Percentiles rank a stretch among this genome's conserved stretches.
These are phyloP conservation scores for Pyrus bretschneideri DNA, from an alignment of 306 rosid genomes.

Conservation along the genomic window DNA sequence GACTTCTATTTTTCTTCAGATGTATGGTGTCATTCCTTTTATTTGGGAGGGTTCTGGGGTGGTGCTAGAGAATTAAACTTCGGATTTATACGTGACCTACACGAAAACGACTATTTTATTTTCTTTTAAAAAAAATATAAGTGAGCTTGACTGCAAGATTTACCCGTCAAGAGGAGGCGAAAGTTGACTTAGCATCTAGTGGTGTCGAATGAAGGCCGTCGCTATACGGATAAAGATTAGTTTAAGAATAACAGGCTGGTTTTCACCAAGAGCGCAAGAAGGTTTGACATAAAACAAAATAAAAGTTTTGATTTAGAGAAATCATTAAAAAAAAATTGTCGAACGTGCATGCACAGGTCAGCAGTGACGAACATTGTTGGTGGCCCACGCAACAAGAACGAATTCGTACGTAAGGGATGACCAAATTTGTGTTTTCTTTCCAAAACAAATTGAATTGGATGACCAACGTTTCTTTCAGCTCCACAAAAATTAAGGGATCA, in stretches of 20 bases:
- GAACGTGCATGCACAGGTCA: not conserved
- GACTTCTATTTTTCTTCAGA: not conserved
- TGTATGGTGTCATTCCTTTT: not conserved
- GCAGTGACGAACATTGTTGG: not conserved
- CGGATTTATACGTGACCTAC: not conserved
- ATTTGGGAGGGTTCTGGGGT: not conserved
- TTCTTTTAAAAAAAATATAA: no score
- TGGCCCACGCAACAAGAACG: not conserved
- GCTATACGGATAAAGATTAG: no score
- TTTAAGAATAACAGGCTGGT: no score
- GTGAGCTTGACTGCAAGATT: no score
- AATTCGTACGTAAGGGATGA: conserved; percentile 15
- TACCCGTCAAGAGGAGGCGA: no score
- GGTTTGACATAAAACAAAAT: not conserved
- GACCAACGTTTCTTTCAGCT: not conserved
- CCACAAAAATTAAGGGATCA: not conserved
- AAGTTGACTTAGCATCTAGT: no score
- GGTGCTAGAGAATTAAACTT: no score
- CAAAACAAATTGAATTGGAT: not conserved
- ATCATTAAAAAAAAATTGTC: no score
- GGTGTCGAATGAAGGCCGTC: no score
- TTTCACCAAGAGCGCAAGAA: no score
- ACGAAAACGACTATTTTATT: no score
- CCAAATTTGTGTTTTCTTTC: not conserved
- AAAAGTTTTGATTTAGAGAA: not conserved